A percentile compares a stretch with the other conserved stretches of the same genome.
Evolutionary conservation across 441 rosid genomes (phyloP).

Genomic region (Macaranga tanarius): DNA sequence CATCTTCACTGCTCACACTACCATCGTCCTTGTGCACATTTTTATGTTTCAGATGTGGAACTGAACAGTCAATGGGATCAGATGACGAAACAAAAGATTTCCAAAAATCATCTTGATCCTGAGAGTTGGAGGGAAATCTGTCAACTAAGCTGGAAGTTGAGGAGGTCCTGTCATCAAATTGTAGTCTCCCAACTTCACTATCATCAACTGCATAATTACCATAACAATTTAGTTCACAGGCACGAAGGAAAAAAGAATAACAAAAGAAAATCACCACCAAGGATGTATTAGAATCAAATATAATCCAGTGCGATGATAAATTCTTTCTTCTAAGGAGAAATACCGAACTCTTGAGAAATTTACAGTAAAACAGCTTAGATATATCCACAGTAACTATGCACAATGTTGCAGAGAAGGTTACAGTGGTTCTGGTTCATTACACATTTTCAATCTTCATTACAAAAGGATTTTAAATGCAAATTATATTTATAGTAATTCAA

Average conservation of each 20-base stretch:
- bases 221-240: constrained; percentile 8
- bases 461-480: too few species aligned
- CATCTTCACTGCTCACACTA: constrained; percentile 40
- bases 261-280: background rate
- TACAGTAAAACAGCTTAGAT: too few species aligned
- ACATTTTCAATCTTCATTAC: too few species aligned
- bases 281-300: background rate
- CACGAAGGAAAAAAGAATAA: background rate
- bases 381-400: too few species aligned
- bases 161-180: constrained; percentile 43
- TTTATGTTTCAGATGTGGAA: constrained; percentile 22
- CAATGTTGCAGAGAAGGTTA: too few species aligned
- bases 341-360: too few species aligned
- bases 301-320: too few species aligned
- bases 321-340: too few species aligned
- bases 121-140: constrained; percentile 26
- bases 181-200: constrained; percentile 35
- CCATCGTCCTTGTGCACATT: constrained; percentile 34
- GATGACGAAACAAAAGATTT: constrained; percentile 47
- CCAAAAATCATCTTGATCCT: constrained; percentile 60
- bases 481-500: too few species aligned
- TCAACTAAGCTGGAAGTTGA: constrained; percentile 37
- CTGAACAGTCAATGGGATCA: constrained; percentile 29
- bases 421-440: too few species aligned
- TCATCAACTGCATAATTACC: constrained; percentile 42